Percentiles rank a stretch among this genome's conserved stretches.
phyloP scores from a whole-genome alignment of 345 rosid species.

The Mangifera indica region DNA sequence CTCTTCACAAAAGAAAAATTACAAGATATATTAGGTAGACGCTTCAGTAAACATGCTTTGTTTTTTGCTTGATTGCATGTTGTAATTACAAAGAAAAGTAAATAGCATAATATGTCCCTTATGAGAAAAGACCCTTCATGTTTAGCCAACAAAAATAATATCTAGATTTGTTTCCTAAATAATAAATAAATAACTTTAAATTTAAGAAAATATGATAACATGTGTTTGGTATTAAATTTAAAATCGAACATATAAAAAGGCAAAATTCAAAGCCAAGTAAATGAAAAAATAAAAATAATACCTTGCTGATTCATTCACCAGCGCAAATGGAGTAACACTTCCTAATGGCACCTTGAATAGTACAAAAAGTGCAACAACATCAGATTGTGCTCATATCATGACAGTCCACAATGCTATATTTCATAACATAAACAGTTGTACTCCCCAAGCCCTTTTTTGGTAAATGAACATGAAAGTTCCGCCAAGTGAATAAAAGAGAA shows the following conservation, averaged over 20 bases:
- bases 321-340: conserved; percentile 82
- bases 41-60: not conserved
- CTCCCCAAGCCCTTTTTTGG: too few relatives aligned
- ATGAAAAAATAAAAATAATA: conserved; percentile 26
- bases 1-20: conserved; percentile 39
- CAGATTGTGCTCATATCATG: conserved; percentile 7
- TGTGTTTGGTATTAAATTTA: not conserved
- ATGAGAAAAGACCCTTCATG: too few relatives aligned
- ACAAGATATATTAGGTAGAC: not conserved
- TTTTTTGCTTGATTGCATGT: too few relatives aligned
- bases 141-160: too few relatives aligned
- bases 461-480: not conserved
- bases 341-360: conserved; percentile 69
- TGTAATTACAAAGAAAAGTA: too few relatives aligned
- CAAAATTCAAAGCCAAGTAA: not conserved
- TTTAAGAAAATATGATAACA: not conserved
- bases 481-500: not conserved
- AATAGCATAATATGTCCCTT: too few relatives aligned
- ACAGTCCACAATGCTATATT: not conserved
- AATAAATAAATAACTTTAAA: not conserved
- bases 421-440: not conserved
- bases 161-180: too few relatives aligned
- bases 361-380: conserved; percentile 4
- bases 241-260: not conserved
- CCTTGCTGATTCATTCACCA: conserved; percentile 82